These are phyloP conservation scores for Coemansia sp. DNA, from an alignment of 192 early-diverging fungal genomes.

Conservation along the genomic window DNA sequence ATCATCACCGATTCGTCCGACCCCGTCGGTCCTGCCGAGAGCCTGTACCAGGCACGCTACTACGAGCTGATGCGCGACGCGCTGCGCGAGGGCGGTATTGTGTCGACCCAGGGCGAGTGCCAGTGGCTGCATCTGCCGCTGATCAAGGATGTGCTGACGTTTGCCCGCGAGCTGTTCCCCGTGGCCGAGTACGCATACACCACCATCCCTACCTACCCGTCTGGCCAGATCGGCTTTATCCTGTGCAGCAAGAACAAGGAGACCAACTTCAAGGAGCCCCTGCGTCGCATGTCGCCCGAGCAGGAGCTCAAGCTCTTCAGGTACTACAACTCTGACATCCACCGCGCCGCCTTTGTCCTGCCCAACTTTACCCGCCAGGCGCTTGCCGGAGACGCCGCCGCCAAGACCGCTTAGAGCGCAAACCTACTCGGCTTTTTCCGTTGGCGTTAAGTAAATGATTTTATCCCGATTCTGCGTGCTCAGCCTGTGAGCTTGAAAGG, in stretches of 20 bases:
- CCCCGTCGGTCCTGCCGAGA: slow-evolving; percentile 96
- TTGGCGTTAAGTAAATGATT: too few relatives aligned
- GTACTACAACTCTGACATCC: slow-evolving; percentile 95
- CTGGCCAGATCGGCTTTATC: slow-evolving; percentile 96
- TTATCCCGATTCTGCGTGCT: too few relatives aligned
- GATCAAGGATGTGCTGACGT: slow-evolving; percentile 86
- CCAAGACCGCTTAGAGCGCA: neutral
- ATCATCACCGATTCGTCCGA: slow-evolving; percentile 99
- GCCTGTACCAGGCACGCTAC: slow-evolving; percentile 89
- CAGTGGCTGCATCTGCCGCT: slow-evolving; percentile 95
- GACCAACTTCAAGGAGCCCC: slow-evolving; percentile 71
- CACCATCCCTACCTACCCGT: slow-evolving; percentile 96
- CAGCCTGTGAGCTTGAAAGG: too few relatives aligned
- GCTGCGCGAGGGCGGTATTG: slow-evolving; percentile 84
- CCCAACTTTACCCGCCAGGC: slow-evolving; percentile 83
- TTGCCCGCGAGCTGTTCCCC: slow-evolving; percentile 83
- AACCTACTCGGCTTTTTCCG: too few relatives aligned
- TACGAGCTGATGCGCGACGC: slow-evolving; percentile 93
- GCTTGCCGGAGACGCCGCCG: slow-evolving; percentile 11
- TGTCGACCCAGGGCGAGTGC: slow-evolving; percentile 99
- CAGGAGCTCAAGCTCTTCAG: slow-evolving; percentile 80
- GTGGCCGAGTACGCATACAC: slow-evolving; percentile 92
- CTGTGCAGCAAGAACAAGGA: slow-evolving; percentile 85
- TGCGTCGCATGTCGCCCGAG: slow-evolving; percentile 73
- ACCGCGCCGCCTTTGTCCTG: slow-evolving; percentile 87